These are phyloP conservation scores for Bretschneidera sinensis DNA, from an alignment of 345 rosid species.

Conservation along the genomic window DNA sequence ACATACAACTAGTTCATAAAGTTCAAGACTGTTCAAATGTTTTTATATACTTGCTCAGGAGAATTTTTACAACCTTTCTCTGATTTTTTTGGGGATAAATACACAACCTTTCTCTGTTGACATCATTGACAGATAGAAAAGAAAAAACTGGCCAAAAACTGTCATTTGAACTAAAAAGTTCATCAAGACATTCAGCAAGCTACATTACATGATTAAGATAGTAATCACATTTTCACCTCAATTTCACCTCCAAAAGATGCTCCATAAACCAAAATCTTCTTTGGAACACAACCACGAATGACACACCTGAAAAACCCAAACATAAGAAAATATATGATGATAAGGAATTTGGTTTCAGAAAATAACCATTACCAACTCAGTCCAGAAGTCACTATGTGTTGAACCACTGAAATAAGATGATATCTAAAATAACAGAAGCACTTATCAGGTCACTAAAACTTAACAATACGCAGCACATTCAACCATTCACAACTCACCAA, in stretches of 20 bases:
- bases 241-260: conserved; percentile 86
- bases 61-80: no score
- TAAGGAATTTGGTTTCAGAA: not conserved
- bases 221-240: conserved; percentile 48
- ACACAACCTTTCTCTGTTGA: no score
- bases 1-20: not conserved
- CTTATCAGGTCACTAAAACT: not conserved
- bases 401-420: no score
- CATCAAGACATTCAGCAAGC: not conserved
- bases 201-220: not conserved
- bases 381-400: not conserved
- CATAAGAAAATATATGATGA: not conserved
- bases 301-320: conserved; percentile 54
- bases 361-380: not conserved
- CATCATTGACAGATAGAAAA: no score
- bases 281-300: conserved; percentile 98
- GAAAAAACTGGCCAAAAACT: no score
- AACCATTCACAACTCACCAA: not conserved
- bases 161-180: not conserved
- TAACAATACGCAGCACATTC: not conserved
- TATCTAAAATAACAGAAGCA: not conserved
- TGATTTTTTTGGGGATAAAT: no score
- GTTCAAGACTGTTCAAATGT: not conserved
- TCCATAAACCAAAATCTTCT: conserved; percentile 94
- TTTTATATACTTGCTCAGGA: no score